A percentile compares a stretch with the other conserved stretches of the same genome.
Conservation (phyloP, 2,329 filamentous ascomycete species). For the Helotiales sp. region DNA sequence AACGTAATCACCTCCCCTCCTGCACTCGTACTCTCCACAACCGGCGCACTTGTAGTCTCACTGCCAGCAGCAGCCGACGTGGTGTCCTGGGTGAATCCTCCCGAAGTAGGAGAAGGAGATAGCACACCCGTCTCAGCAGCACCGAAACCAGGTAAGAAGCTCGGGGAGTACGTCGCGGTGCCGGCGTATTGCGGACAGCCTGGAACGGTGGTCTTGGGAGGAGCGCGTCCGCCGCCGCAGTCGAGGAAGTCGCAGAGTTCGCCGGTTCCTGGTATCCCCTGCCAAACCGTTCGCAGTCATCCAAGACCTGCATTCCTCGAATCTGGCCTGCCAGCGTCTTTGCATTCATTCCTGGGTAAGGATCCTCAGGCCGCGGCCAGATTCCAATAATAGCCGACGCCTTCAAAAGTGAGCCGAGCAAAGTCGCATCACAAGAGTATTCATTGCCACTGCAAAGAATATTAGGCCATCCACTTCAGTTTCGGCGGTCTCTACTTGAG, state of each 20-base stretch:
- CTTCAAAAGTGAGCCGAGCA: constrained; percentile 9
- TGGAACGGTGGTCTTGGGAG: constrained; percentile 30
- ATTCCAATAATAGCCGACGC: constrained; percentile 6
- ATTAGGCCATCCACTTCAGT: background rate
- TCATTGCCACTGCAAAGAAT: constrained; percentile 7
- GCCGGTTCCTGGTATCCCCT: constrained; percentile 28
- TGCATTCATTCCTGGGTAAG: constrained; percentile 4
- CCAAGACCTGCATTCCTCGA: constrained; percentile 8
- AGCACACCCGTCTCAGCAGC: background rate
- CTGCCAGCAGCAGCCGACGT: background rate
- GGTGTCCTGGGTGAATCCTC: no score
- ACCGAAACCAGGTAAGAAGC: constrained; percentile 10
- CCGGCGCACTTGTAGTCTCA: background rate
- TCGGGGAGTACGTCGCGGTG: constrained; percentile 33
- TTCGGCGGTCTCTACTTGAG: background rate
- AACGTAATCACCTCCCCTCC: background rate
- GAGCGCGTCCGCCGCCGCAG: constrained; percentile 32
- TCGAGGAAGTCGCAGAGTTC: constrained; percentile 33
- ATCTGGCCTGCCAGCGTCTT: background rate
- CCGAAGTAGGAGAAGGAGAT: no score
- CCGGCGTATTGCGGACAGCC: constrained; percentile 32
- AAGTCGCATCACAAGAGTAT: constrained; percentile 15
- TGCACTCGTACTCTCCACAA: background rate
- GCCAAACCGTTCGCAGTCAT: no score
- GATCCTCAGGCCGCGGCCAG: constrained; percentile 3